phyloP scores from a whole-genome alignment of 805 yeast species.

The Lachancea waltii region DNA sequence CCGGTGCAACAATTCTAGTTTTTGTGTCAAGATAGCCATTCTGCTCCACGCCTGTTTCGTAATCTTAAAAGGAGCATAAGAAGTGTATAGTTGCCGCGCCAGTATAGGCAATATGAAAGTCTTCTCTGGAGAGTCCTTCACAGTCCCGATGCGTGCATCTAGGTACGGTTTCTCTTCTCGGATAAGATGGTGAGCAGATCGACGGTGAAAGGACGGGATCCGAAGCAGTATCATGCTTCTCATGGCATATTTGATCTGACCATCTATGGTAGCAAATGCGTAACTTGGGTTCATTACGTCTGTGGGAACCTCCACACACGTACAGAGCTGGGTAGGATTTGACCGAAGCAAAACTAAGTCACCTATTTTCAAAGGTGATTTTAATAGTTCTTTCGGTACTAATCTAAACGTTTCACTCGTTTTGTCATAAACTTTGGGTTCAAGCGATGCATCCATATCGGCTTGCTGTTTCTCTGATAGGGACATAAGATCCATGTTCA shows the following conservation, averaged over 20 bases:
- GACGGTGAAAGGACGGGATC: constrained; percentile 39
- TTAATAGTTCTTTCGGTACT: constrained; percentile 9
- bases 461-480: constrained; percentile 1
- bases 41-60: constrained; percentile 38
- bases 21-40: constrained; percentile 35
- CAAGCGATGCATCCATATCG: constrained; percentile 3
- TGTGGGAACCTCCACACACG: constrained; percentile 50
- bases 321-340: constrained; percentile 42
- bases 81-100: constrained; percentile 31
- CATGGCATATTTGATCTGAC: constrained; percentile 46
- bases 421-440: background rate
- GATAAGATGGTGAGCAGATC: constrained; percentile 12
- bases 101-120: constrained; percentile 30
- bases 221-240: constrained; percentile 42
- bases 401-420: constrained; percentile 7
- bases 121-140: constrained; percentile 21
- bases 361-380: constrained; percentile 40
- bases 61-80: constrained; percentile 32
- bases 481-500: constrained; percentile 3
- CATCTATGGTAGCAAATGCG: constrained; percentile 50
- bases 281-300: constrained; percentile 46
- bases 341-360: constrained; percentile 53
- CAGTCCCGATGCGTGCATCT: constrained; percentile 24
- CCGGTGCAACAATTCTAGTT: constrained; percentile 43
- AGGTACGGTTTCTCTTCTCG: constrained; percentile 18